Base-by-base conservation (phyloP, 2,329 filamentous ascomycete species). In the Cladobotryum protrusum region DNA sequence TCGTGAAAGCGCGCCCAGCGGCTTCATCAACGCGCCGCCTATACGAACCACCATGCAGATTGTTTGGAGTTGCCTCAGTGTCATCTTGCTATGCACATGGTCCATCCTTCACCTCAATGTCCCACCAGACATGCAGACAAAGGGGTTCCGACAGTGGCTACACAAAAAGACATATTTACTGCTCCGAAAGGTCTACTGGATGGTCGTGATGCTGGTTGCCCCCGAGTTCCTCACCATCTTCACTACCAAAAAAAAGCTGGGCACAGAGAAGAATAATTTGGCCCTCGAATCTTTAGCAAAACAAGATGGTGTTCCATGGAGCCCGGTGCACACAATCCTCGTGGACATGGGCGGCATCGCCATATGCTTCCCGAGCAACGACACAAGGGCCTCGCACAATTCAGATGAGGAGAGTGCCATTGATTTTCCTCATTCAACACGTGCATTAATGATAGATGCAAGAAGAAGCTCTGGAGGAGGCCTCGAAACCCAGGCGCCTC, bases 91-190 rank as follows among this genome's bases (percentile, higher is more conserved):
- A n/a, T 45, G 29, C 29, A 45, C 43, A 7, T 45, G 29, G 29
- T 45, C 43, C 11, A 45, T 45, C 12, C 43, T 45, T 24, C 43
- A 20, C n/a, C 43, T 33, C 15, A 35, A 45, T 17, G 15, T 45
- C 7, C 43, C 43, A 5, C 13, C 20, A 4, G 20, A 24, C n/a
- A n/a, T n/a, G n/a, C n/a, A n/a, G n/a, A n/a, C n/a, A n/a, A n/a
- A n/a, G n/a, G n/a, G n/a, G n/a, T n/a, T n/a, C n/a, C n/a, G n/a
- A n/a, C n/a, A n/a, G n/a, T n/a, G n/a, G n/a, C n/a, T n/a, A n/a
- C n/a, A n/a, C n/a, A n/a, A n/a, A n/a, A n/a, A n/a, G n/a, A 14
- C n/a, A 9, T 35, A 35, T 35, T 3, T 37, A 15, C 35, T 37
- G 7, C 5, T 5, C 4, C 35, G 35, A 14, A 37, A 37, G 12